A percentile compares a stretch with the other conserved stretches of the same genome.
Evolutionary conservation across 192 early-diverging fungal genomes (phyloP).

Genomic region (Allomyces macrogynus): DNA sequence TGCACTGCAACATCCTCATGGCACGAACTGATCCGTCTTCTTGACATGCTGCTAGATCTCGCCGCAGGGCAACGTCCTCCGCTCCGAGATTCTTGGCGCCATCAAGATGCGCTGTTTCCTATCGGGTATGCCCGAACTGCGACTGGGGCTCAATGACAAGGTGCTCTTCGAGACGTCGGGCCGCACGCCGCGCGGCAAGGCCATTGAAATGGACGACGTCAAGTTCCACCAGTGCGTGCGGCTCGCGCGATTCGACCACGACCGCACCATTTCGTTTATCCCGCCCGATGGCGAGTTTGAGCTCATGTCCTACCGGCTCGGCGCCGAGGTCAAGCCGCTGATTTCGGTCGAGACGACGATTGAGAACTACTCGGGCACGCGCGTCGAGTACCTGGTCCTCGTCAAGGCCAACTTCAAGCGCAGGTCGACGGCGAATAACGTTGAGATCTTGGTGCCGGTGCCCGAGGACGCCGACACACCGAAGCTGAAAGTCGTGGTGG

Average conservation of each 20-base stretch:
- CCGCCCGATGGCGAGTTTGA: constrained; percentile 84
- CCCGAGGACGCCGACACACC: constrained; percentile 93
- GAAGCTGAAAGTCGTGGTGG: constrained; percentile 68
- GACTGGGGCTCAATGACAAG: constrained; percentile 73
- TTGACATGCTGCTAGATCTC: constrained; percentile 13
- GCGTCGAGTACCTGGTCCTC: constrained; percentile 91
- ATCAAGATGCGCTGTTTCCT: constrained; percentile 73
- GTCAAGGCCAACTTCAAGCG: constrained; percentile 96
- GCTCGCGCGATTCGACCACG: constrained; percentile 65
- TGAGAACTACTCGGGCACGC: constrained; percentile 70
- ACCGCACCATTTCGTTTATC: constrained; percentile 75
- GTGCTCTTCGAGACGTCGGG: constrained; percentile 85
- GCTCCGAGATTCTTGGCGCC: constrained; percentile 56
- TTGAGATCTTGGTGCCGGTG: constrained; percentile 90
- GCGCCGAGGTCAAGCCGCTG: constrained; percentile 60
- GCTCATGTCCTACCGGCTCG: constrained; percentile 72
- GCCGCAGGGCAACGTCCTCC: constrained; percentile 31
- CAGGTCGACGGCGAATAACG: constrained; percentile 89
- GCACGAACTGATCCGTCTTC: too few species aligned
- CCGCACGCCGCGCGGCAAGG: constrained; percentile 42
- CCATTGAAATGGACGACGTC: constrained; percentile 79
- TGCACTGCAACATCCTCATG: too few species aligned
- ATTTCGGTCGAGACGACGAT: constrained; percentile 68
- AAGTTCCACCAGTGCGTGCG: constrained; percentile 82
- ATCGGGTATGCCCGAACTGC: constrained; percentile 70